These are phyloP conservation scores for Tulasnella sp. DNA, from an alignment of 768 basidiomycete genomes.

Conservation along the genomic window DNA sequence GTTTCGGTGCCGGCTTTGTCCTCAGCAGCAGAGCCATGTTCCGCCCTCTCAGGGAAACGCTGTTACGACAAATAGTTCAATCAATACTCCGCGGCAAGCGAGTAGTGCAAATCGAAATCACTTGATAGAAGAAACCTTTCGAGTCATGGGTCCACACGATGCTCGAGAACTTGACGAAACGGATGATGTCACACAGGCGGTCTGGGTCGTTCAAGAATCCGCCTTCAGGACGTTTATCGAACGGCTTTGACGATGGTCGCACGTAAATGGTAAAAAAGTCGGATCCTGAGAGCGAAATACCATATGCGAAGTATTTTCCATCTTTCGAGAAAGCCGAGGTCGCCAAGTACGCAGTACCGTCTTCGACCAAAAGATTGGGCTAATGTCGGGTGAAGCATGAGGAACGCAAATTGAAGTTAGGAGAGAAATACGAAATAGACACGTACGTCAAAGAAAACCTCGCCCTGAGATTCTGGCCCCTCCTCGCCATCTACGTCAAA, in stretches of 20 bases:
- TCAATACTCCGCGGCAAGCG: too few species aligned
- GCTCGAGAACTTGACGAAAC: constrained; percentile 65
- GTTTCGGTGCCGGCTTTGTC: constrained; percentile 49
- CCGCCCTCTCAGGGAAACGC: constrained; percentile 46
- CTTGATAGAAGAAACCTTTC: constrained; percentile 78
- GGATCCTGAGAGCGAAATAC: constrained; percentile 55
- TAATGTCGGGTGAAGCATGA: too few species aligned
- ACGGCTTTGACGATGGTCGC: constrained; percentile 48
- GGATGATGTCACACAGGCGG: constrained; percentile 52
- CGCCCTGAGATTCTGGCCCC: constrained; percentile 34
- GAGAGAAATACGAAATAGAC: not conserved
- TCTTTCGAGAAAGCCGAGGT: constrained; percentile 51
- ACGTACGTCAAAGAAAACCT: constrained; percentile 66
- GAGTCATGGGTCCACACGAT: constrained; percentile 68
- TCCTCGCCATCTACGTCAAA: constrained; percentile 19
- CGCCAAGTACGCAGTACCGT: constrained; percentile 61
- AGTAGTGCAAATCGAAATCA: constrained; percentile 17
- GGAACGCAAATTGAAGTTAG: not conserved
- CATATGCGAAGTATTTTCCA: constrained; percentile 67
- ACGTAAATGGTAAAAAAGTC: constrained; percentile 61
- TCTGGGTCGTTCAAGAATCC: constrained; percentile 24
- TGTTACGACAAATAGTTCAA: too few species aligned
- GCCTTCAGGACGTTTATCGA: constrained; percentile 27
- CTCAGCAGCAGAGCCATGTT: constrained; percentile 32
- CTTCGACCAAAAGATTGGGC: constrained; percentile 60